Evolutionary conservation across 177 flowering plant genomes (phyloP).

Genomic region (Vitis hybrid): DNA sequence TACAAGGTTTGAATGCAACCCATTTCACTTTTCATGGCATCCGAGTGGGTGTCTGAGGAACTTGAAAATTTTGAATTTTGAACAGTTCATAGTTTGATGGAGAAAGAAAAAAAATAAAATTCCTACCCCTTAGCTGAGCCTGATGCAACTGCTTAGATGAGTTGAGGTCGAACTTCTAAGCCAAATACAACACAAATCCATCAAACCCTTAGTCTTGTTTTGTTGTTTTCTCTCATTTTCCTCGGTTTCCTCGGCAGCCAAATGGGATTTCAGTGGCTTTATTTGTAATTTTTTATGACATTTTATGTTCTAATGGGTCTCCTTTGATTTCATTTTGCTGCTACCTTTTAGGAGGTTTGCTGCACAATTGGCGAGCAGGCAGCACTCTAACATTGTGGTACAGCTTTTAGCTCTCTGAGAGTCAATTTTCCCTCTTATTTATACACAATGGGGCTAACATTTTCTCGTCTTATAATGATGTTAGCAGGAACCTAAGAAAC

Average conservation of each 20-base stretch:
- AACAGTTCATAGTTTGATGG: too few relatives aligned
- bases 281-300: not conserved
- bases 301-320: not conserved
- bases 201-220: not conserved
- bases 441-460: too few relatives aligned
- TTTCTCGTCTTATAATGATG: not conserved
- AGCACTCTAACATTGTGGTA: slow-evolving; percentile 22
- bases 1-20: slow-evolving; percentile 33
- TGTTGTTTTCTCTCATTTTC: not conserved
- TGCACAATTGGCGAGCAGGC: slow-evolving; percentile 26
- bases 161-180: too few relatives aligned
- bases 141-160: too few relatives aligned
- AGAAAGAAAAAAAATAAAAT: too few relatives aligned
- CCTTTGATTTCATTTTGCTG: not conserved
- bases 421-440: not conserved
- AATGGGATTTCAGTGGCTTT: too few relatives aligned
- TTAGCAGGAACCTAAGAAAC: slow-evolving; percentile 26
- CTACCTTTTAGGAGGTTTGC: slow-evolving; percentile 32
- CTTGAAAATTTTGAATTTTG: too few relatives aligned
- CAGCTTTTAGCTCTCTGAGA: not conserved
- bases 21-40: too few relatives aligned
- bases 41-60: too few relatives aligned
- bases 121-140: too few relatives aligned
- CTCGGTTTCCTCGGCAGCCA: not conserved
- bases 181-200: not conserved